Conservation (phyloP, 352 stramenopile species). For the Peronospora belbahrii region DNA sequence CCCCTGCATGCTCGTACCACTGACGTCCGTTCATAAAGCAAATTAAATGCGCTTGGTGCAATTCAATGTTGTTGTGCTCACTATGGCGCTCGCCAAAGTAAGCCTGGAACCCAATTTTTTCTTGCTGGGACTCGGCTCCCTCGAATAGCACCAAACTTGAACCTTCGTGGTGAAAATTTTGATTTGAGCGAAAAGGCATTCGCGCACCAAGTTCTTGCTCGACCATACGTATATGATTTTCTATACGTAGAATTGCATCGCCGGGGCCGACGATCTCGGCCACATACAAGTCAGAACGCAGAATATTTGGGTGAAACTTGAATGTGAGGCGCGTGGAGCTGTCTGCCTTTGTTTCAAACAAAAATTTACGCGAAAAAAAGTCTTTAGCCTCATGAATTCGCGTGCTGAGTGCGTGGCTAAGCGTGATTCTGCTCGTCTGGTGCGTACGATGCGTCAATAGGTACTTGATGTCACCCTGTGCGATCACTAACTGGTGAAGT, state of each 20-base stretch:
- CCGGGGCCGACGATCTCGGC: constrained; percentile 61
- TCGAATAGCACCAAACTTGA: constrained; percentile 68
- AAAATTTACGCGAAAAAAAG: constrained; percentile 65
- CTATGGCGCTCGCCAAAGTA: constrained; percentile 52
- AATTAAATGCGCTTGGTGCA: constrained; percentile 68
- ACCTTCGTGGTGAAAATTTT: constrained; percentile 52
- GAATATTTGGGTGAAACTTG: constrained; percentile 48
- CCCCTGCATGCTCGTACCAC: constrained; percentile 59
- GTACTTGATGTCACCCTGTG: constrained; percentile 47
- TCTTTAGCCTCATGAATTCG: constrained; percentile 44
- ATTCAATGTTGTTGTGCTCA: constrained; percentile 39
- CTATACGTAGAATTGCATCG: constrained; percentile 47
- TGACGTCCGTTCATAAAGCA: constrained; percentile 62
- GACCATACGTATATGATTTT: constrained; percentile 53
- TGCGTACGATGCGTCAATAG: constrained; percentile 43
- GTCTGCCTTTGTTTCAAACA: constrained; percentile 38
- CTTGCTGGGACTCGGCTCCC: constrained; percentile 48
- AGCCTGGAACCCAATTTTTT: constrained; percentile 61
- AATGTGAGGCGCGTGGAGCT: constrained; percentile 28
- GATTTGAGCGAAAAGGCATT: constrained; percentile 31
- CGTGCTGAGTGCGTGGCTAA: constrained; percentile 64
- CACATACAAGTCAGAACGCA: constrained; percentile 65
- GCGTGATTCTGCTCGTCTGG: constrained; percentile 53
- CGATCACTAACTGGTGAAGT: constrained; percentile 55
- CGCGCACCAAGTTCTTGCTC: constrained; percentile 61